A percentile compares a stretch with the other conserved stretches of the same genome.
These are phyloP conservation scores for Smallanthus sonchifolius DNA, from an alignment of 129 eudicot species.

Conservation along the genomic window DNA sequence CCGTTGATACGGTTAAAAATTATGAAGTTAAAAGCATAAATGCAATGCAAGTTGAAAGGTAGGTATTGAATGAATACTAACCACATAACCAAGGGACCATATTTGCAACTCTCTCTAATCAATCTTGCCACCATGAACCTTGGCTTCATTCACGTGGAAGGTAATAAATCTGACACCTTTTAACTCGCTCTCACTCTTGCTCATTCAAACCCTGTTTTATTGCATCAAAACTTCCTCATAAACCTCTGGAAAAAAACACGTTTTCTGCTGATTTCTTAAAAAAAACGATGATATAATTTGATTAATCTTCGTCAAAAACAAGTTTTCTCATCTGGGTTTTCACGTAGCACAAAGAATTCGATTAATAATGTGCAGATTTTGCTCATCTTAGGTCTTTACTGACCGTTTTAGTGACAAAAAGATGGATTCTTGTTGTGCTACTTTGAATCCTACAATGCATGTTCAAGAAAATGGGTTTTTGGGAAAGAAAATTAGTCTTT, in stretches of 20 bases:
- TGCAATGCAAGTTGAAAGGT: background rate
- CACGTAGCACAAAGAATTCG: background rate
- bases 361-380: background rate
- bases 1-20: background rate
- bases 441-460: slow-evolving; percentile 38
- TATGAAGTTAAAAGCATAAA: background rate
- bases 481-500: slow-evolving; percentile 44
- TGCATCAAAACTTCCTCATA: slow-evolving; percentile 15
- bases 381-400: slow-evolving; percentile 6
- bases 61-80: background rate
- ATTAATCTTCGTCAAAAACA: slow-evolving; percentile 10
- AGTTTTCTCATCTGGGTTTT: background rate
- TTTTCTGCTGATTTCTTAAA: background rate
- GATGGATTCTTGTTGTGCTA: slow-evolving; percentile 60
- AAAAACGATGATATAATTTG: background rate
- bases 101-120: background rate
- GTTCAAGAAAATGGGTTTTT: slow-evolving; percentile 38
- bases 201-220: slow-evolving; percentile 25
- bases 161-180: slow-evolving; percentile 1
- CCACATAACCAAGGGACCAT: slow-evolving; percentile 3
- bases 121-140: slow-evolving; percentile 3
- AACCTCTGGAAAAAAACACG: slow-evolving; percentile 13
- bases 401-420: slow-evolving; percentile 13
- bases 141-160: background rate
- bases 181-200: slow-evolving; percentile 26